Evolutionary conservation across 2,329 filamentous ascomycete species (phyloP), one percentile per base, ranked within the genome.

Genomic region (Capronia coronata): DNA sequence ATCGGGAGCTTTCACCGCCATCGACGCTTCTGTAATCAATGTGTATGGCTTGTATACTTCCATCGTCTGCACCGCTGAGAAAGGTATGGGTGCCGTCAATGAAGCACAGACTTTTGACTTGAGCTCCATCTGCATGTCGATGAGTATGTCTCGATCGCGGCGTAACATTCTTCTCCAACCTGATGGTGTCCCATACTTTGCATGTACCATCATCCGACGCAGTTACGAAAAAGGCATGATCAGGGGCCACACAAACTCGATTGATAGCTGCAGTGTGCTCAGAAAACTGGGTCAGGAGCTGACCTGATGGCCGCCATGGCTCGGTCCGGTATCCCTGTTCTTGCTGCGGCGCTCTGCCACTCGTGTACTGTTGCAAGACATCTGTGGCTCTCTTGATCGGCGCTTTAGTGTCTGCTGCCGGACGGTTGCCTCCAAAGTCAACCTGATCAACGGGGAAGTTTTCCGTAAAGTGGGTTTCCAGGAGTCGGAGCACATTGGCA

Each of bases 61-160:
- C 93, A 65, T 98, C 90, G 40, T 80, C 88, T 3, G 87, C 90
- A 45, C 87, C 93, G 63, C 87, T 94, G 54, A 95, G 77, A 64
- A 98, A 97, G 18, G 87, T 90, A 65, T 97, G 89, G 0, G 90
- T 95, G 58, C 89, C 86, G 63, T 97, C 90, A 32, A 98, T 80
- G 64, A 98, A 97, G 59, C 87, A 90, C 18, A 98, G 68, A 11
- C 87, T 83, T 23, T 87, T 82, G 2, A 97, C 85, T 51, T 80
- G 84, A 0, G 83, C 78, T 1, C 83, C 84, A 1, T 78, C 69
- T 0, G 77, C 78, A 60, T 96, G 87, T 49, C 77, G 83, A 68
- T 96, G 85, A 0, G 87, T 94, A 63, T 94, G 87, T 18, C 91
- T 79, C 22, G 93, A 89, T 37, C 89, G 81, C 61, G 94, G 86